Conservation (phyloP, 208 protist species). For the Porcisia hertigi region DNA sequence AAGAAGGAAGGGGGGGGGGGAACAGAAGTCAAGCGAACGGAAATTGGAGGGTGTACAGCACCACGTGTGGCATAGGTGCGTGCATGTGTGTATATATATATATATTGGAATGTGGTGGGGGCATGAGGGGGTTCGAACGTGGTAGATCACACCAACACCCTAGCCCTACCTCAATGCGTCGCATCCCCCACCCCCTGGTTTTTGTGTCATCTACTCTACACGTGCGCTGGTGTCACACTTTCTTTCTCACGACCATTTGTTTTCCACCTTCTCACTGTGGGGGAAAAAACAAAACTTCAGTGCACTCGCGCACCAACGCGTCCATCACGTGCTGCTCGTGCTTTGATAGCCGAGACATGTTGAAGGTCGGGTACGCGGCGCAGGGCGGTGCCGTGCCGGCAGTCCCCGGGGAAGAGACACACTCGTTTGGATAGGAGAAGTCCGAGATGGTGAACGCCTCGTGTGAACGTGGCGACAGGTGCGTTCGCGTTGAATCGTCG, state of each 20-base stretch:
- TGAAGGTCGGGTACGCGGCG: slow-evolving; percentile 68
- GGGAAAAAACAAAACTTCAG: slow-evolving; percentile 68
- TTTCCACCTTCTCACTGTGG: slow-evolving; percentile 5
- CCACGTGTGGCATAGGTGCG: background rate
- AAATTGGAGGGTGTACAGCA: background rate
- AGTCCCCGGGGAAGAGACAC: slow-evolving; percentile 1
- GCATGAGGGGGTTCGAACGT: background rate
- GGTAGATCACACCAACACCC: background rate
- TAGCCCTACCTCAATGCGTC: background rate
- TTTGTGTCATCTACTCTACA: background rate
- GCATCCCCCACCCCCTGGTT: background rate
- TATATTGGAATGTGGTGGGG: background rate
- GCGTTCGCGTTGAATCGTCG: slow-evolving; percentile 1
- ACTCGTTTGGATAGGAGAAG: background rate
- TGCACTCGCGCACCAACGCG: slow-evolving; percentile 60
- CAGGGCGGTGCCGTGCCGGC: slow-evolving; percentile 44
- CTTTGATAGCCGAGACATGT: slow-evolving; percentile 47
- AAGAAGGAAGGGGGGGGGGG: background rate
- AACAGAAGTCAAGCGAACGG: background rate
- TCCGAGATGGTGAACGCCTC: background rate
- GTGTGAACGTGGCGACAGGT: slow-evolving; percentile 1
- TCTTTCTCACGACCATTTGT: background rate
- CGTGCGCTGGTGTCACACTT: background rate
- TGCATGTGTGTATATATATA: slow-evolving; percentile 2
- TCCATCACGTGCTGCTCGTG: slow-evolving; percentile 80